These are phyloP conservation scores for Halophytophthora batemanensis DNA, from an alignment of 352 stramenopile genomes.

Conservation along the genomic window DNA sequence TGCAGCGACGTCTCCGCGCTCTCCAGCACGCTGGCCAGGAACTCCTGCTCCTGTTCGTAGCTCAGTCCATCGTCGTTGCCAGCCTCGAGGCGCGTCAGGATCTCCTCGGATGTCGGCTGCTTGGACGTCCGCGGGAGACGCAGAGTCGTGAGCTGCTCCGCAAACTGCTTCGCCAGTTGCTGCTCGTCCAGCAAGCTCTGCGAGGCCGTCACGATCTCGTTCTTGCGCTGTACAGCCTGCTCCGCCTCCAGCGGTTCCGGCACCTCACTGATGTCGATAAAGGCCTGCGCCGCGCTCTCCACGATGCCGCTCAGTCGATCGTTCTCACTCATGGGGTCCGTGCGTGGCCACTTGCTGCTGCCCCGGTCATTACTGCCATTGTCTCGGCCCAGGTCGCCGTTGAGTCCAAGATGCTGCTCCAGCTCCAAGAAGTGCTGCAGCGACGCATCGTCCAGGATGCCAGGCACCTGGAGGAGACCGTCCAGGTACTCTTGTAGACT, in stretches of 20 bases:
- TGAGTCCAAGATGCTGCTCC: slow-evolving; percentile 73
- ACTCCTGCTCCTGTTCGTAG: slow-evolving; percentile 62
- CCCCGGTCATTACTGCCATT: slow-evolving; percentile 44
- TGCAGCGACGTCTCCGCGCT: slow-evolving; percentile 40
- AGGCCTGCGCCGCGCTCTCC: slow-evolving; percentile 67
- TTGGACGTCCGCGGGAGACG: slow-evolving; percentile 28
- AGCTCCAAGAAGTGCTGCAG: slow-evolving; percentile 79
- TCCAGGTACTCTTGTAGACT: slow-evolving; percentile 79
- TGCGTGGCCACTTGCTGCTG: slow-evolving; percentile 46
- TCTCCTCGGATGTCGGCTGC: slow-evolving; percentile 32
- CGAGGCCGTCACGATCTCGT: slow-evolving; percentile 62
- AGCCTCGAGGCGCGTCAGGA: slow-evolving; percentile 48
- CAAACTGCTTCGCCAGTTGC: slow-evolving; percentile 53
- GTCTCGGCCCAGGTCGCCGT: slow-evolving; percentile 38
- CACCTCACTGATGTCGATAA: slow-evolving; percentile 83
- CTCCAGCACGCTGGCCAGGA: slow-evolving; percentile 43
- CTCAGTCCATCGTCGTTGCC: slow-evolving; percentile 37
- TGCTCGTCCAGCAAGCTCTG: slow-evolving; percentile 50
- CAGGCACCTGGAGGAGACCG: slow-evolving; percentile 57
- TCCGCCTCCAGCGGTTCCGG: slow-evolving; percentile 75
- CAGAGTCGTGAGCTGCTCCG: slow-evolving; percentile 41
- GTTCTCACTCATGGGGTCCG: slow-evolving; percentile 66
- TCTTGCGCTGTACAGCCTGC: slow-evolving; percentile 71
- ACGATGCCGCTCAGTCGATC: slow-evolving; percentile 78
- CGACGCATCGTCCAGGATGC: slow-evolving; percentile 72